phyloP scores from a whole-genome alignment of 2,329 filamentous ascomycete genomes.

The Aspergillus hortae region DNA sequence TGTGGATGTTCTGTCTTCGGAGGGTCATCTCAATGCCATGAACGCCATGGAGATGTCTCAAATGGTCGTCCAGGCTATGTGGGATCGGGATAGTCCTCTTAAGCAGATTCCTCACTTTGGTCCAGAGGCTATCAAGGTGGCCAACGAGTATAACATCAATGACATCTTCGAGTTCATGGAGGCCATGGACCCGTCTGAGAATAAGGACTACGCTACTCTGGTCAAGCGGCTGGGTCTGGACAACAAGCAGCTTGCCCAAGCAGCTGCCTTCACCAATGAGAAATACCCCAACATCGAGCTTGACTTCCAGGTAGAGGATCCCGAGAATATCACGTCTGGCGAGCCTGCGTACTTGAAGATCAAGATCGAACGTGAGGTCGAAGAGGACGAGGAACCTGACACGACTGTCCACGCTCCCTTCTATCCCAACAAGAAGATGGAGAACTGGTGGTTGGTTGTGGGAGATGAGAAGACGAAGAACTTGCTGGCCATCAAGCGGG shows the following conservation, averaged over 20 bases:
- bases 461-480: conserved; percentile 87
- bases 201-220: conserved; percentile 72
- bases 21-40: conserved; percentile 95
- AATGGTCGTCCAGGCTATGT: conserved; percentile 99
- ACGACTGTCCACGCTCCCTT: conserved; percentile 90
- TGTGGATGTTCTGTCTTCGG: conserved; percentile 92
- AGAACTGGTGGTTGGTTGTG: conserved; percentile 98
- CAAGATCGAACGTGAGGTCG: conserved; percentile 76
- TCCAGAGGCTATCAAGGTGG: conserved; percentile 75
- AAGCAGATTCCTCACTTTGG: conserved; percentile 98
- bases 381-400: conserved; percentile 71
- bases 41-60: conserved; percentile 99
- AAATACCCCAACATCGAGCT: conserved; percentile 95
- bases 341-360: conserved; percentile 79
- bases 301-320: conserved; percentile 79
- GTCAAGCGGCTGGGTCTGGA: conserved; percentile 75
- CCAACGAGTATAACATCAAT: conserved; percentile 76
- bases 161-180: conserved; percentile 99
- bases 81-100: conserved; percentile 93
- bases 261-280: conserved; percentile 91
- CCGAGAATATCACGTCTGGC: conserved; percentile 74
- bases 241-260: conserved; percentile 78
- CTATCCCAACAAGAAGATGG: conserved; percentile 85
- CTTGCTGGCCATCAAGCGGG: conserved; percentile 87
- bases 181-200: conserved; percentile 94